These are phyloP conservation scores for Leptographium flavum DNA, from an alignment of 2,329 filamentous ascomycete genomes.

Conservation along the genomic window DNA sequence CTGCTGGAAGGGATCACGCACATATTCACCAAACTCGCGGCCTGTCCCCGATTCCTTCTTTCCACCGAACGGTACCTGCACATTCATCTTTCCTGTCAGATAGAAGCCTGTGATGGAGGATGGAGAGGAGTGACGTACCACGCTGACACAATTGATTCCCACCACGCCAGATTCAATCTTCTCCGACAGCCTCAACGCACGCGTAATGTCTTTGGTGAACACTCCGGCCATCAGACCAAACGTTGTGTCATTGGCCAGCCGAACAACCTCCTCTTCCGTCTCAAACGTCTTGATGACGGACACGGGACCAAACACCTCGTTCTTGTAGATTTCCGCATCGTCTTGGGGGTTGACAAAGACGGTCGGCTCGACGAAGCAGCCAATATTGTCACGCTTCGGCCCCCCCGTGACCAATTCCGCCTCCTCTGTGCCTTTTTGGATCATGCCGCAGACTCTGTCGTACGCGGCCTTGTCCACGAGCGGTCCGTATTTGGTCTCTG, in stretches of 20 bases:
- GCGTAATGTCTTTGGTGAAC: conserved; percentile 61
- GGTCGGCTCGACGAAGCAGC: conserved; percentile 12
- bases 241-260: conserved; percentile 55
- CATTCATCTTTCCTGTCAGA: too few relatives aligned
- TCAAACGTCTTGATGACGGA: conserved; percentile 64
- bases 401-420: conserved; percentile 24
- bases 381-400: conserved; percentile 22
- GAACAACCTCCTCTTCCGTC: conserved; percentile 55
- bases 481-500: conserved; percentile 43
- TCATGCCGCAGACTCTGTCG: conserved; percentile 27
- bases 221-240: conserved; percentile 69
- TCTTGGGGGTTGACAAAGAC: background rate
- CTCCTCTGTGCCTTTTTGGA: conserved; percentile 25
- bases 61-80: conserved; percentile 32
- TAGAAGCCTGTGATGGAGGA: too few relatives aligned
- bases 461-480: conserved; percentile 34
- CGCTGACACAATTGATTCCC: conserved; percentile 28
- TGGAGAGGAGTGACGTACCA: too few relatives aligned
- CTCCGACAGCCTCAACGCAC: conserved; percentile 58
- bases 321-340: conserved; percentile 48
- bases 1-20: too few relatives aligned
- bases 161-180: conserved; percentile 50
- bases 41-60: conserved; percentile 34
- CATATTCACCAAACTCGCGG: conserved; percentile 31
- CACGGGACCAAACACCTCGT: conserved; percentile 74